Conservation (phyloP, 495 filamentous ascomycete genomes). For the Aspergillus cavernicola region DNA sequence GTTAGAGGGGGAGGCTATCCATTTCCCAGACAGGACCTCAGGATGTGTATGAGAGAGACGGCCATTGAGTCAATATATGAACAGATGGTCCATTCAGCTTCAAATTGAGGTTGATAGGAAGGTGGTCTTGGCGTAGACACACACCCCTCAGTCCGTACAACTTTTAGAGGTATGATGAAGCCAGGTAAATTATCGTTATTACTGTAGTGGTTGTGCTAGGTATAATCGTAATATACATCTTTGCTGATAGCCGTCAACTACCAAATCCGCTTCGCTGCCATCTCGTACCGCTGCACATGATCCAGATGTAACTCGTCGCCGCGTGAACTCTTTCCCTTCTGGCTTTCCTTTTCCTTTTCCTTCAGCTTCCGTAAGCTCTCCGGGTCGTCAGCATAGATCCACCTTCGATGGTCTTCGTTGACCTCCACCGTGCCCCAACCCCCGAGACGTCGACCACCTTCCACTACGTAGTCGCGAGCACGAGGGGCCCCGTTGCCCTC, state of each 20-base stretch:
- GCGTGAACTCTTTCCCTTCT: conserved; percentile 55
- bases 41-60: no score
- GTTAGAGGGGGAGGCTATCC: not conserved
- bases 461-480: conserved; percentile 52
- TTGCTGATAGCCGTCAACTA: conserved; percentile 25
- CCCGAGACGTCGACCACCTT: conserved; percentile 69
- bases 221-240: no score
- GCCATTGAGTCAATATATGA: no score
- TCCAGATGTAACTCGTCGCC: conserved; percentile 56
- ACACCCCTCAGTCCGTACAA: no score
- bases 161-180: no score
- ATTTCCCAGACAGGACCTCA: no score
- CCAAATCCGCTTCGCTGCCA: conserved; percentile 95
- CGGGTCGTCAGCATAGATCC: conserved; percentile 84
- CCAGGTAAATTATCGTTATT: no score
- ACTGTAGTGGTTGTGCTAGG: no score
- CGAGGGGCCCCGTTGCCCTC: conserved; percentile 14
- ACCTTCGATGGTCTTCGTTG: conserved; percentile 77
- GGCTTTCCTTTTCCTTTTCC: conserved; percentile 64
- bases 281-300: conserved; percentile 77
- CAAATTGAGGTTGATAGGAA: no score
- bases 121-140: no score
- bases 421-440: conserved; percentile 84
- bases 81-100: no score
- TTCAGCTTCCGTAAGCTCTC: conserved; percentile 63